These are phyloP conservation scores for Allodekkera sacchari DNA, from an alignment of 805 yeast genomes.

Conservation along the genomic window DNA sequence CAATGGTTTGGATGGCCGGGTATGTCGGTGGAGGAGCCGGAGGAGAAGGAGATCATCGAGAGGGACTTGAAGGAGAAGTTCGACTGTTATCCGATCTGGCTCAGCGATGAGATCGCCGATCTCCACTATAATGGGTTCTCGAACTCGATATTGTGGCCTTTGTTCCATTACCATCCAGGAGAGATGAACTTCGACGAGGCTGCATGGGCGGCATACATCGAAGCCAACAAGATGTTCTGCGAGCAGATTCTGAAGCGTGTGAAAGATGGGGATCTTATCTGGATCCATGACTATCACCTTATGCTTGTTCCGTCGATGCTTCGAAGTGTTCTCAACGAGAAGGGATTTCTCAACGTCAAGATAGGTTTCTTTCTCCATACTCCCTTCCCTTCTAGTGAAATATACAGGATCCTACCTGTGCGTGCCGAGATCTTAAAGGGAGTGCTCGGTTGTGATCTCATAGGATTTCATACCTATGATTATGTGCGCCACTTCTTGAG, in stretches of 20 bases:
- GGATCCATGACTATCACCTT: conserved; percentile 98
- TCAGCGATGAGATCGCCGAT: conserved; percentile 86
- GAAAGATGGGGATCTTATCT: conserved; percentile 77
- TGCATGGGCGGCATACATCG: conserved; percentile 97
- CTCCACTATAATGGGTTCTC: conserved; percentile 94
- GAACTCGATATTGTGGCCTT: conserved; percentile 94
- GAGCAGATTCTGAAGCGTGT: conserved; percentile 59
- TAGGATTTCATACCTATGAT: conserved; percentile 99
- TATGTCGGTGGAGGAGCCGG: conserved; percentile 66
- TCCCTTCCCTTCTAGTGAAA: conserved; percentile 96
- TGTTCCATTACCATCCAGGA: conserved; percentile 98
- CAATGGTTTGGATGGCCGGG: conserved; percentile 99
- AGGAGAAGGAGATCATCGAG: conserved; percentile 60
- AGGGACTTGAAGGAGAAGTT: conserved; percentile 66
- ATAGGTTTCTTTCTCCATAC: conserved; percentile 95
- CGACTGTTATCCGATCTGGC: conserved; percentile 83
- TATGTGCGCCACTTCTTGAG: conserved; percentile 94
- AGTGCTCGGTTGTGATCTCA: conserved; percentile 84
- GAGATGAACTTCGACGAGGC: conserved; percentile 96
- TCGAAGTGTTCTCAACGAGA: conserved; percentile 46
- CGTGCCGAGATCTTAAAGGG: conserved; percentile 88
- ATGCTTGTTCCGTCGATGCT: conserved; percentile 91
- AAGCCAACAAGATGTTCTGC: conserved; percentile 83
- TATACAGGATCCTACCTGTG: conserved; percentile 92
- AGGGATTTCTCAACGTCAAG: conserved; percentile 45